These are phyloP conservation scores for Solanum microdontum DNA, from an alignment of 257 asterid species.

Conservation along the genomic window DNA sequence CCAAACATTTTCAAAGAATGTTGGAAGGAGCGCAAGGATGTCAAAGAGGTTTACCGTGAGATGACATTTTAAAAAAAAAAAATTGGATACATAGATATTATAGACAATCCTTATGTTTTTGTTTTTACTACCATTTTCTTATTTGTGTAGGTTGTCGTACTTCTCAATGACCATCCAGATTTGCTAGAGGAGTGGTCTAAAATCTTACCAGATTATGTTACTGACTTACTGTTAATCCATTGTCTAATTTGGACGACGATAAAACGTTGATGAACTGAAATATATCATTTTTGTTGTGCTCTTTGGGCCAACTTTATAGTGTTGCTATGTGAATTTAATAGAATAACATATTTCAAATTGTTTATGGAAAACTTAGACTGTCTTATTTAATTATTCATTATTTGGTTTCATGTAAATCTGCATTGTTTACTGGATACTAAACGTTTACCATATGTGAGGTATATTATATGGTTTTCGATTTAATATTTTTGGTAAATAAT, in stretches of 20 bases:
- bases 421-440: neutral
- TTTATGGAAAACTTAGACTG: neutral
- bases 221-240: too few species aligned
- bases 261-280: too few species aligned
- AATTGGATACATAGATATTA: neutral
- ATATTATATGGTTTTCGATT: too few species aligned
- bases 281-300: too few species aligned
- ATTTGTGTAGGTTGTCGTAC: neutral
- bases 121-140: neutral
- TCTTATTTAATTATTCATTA: neutral
- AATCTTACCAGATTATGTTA: too few species aligned
- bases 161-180: too few species aligned
- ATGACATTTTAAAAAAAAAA: slow-evolving; percentile 12
- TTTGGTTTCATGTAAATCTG: neutral
- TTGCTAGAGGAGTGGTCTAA: too few species aligned
- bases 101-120: neutral
- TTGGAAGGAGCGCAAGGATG: slow-evolving; percentile 80
- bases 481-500: too few species aligned
- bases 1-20: slow-evolving; percentile 79
- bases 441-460: neutral
- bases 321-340: neutral
- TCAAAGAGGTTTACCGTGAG: slow-evolving; percentile 81
- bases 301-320: neutral
- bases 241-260: too few species aligned
- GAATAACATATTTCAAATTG: neutral